Evolutionary conservation across 1,284 basidiomycete species (phyloP).

Genomic region (Sporisorium scitamineum): DNA sequence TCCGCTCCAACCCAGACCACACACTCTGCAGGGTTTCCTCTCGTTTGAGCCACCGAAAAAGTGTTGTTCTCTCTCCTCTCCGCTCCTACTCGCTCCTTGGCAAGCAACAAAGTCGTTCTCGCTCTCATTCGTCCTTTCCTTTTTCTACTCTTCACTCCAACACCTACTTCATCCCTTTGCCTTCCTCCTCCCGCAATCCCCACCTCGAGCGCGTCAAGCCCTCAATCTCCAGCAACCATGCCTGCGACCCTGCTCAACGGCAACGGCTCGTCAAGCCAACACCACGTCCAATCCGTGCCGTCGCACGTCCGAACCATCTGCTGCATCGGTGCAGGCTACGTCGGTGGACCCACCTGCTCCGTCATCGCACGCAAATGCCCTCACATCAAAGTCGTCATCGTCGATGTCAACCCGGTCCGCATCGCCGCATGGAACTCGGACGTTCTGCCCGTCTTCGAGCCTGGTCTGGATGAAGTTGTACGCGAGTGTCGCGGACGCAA

Average conservation of each 20-base stretch:
- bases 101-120: not conserved
- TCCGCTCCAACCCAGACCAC: not conserved
- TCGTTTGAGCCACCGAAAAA: not conserved
- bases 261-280: slow-evolving; percentile 34
- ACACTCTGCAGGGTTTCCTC: not conserved
- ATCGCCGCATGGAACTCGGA: slow-evolving; percentile 94
- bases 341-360: slow-evolving; percentile 83
- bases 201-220: not conserved
- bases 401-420: slow-evolving; percentile 93
- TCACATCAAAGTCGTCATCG: slow-evolving; percentile 93
- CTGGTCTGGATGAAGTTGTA: slow-evolving; percentile 94
- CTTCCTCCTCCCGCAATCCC: not conserved
- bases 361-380: slow-evolving; percentile 96
- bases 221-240: slow-evolving; percentile 1
- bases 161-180: not conserved
- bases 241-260: slow-evolving; percentile 13
- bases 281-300: slow-evolving; percentile 36
- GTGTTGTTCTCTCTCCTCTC: slow-evolving; percentile 8
- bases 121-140: not conserved
- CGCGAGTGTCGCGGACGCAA: slow-evolving; percentile 88
- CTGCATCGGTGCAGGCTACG: slow-evolving; percentile 90
- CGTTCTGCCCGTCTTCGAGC: slow-evolving; percentile 90
- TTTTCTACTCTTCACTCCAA: not conserved
- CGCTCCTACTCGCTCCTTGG: no score
- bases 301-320: slow-evolving; percentile 66